A percentile compares a stretch with the other conserved stretches of the same genome.
These are phyloP conservation scores for Coniella lustricola DNA, from an alignment of 2,329 filamentous ascomycete genomes.

Conservation along the genomic window DNA sequence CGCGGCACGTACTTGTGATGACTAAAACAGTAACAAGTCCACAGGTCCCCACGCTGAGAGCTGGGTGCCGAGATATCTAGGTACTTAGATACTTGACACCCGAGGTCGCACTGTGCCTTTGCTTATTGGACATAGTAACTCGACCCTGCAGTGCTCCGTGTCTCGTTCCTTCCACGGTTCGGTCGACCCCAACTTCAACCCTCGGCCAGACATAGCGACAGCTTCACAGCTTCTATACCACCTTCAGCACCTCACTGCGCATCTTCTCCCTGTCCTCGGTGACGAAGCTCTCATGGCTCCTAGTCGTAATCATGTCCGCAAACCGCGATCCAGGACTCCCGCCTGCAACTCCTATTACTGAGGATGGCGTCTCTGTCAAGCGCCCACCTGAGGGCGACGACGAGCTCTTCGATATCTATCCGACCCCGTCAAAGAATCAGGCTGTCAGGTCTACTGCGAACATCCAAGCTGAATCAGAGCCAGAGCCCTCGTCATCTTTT, in stretches of 20 bases:
- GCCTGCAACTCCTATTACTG: neutral
- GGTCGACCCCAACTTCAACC: neutral
- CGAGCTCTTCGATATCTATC: slow-evolving; percentile 3
- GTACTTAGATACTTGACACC: no score
- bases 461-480: no score
- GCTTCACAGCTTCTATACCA: no score
- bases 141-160: no score
- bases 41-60: neutral
- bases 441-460: neutral
- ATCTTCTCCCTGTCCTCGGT: no score
- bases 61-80: no score
- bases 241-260: no score
- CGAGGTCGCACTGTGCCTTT: no score
- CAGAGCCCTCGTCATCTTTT: neutral
- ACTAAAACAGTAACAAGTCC: neutral
- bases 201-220: no score
- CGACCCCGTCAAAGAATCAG: slow-evolving; percentile 1
- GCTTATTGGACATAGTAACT: no score
- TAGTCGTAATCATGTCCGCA: no score
- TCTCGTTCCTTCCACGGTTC: no score
- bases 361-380: slow-evolving; percentile 11
- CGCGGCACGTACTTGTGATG: neutral
- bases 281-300: neutral
- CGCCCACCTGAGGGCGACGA: slow-evolving; percentile 13
- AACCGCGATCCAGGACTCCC: neutral